These are phyloP conservation scores for Lactarius evosmus DNA, from an alignment of 768 basidiomycete genomes.

Conservation along the genomic window DNA sequence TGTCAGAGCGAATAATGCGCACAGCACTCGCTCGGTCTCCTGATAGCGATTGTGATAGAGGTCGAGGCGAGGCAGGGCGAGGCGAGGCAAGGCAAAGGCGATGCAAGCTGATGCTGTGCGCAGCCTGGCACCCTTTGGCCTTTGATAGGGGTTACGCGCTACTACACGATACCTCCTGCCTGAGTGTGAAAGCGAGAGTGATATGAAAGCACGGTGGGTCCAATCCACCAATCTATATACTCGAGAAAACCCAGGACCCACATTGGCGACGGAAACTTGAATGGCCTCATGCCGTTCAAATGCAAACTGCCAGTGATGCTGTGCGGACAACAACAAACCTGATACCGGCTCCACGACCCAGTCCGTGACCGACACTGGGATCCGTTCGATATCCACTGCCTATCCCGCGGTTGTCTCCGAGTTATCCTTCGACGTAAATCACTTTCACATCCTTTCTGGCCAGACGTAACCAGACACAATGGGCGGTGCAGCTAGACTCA, in stretches of 20 bases:
- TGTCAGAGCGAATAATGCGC: slow-evolving; percentile 15
- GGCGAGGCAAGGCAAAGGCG: slow-evolving; percentile 6
- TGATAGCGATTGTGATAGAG: slow-evolving; percentile 2
- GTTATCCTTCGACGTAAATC: background rate
- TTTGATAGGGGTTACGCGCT: slow-evolving; percentile 17
- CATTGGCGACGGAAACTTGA: background rate
- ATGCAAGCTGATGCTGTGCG: background rate
- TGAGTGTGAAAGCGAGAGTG: background rate
- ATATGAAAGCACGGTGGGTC: too few relatives aligned
- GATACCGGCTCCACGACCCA: background rate
- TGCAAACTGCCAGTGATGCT: background rate
- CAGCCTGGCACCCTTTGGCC: slow-evolving; percentile 4
- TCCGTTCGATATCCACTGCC: too few relatives aligned
- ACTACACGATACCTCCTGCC: background rate
- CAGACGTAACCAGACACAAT: background rate
- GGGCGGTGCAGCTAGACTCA: background rate
- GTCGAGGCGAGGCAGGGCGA: slow-evolving; percentile 14
- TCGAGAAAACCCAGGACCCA: slow-evolving; percentile 5
- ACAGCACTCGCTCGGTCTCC: slow-evolving; percentile 20
- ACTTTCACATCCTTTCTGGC: background rate
- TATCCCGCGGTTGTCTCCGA: too few relatives aligned
- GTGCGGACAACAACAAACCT: background rate
- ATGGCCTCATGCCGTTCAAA: background rate
- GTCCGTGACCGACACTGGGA: too few relatives aligned
- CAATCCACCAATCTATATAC: background rate